These are phyloP conservation scores for Blastocystis sp. DNA, from an alignment of 352 stramenopile species.

Conservation along the genomic window DNA sequence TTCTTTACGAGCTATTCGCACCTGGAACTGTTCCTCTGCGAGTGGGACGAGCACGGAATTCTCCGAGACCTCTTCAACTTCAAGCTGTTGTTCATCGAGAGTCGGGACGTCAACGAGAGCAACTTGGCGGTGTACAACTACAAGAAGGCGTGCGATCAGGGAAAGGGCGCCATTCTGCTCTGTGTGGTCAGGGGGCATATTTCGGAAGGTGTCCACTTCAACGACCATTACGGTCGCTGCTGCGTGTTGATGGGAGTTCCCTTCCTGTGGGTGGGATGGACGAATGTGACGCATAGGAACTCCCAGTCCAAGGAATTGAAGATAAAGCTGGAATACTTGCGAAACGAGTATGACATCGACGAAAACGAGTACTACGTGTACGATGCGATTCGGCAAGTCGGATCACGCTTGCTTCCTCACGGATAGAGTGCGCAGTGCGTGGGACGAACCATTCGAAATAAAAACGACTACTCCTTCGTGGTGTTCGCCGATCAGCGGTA, in stretches of 20 bases:
- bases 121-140: constrained; percentile 97
- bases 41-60: constrained; percentile 76
- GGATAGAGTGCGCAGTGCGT: constrained; percentile 85
- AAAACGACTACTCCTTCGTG: constrained; percentile 97
- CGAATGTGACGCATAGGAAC: constrained; percentile 57
- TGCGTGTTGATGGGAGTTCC: constrained; percentile 97
- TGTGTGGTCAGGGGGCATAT: constrained; percentile 96
- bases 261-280: constrained; percentile 92
- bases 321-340: constrained; percentile 91
- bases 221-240: constrained; percentile 93
- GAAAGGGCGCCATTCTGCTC: constrained; percentile 93
- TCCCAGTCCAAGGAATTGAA: constrained; percentile 79
- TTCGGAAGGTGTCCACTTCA: constrained; percentile 99
- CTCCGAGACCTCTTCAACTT: constrained; percentile 88
- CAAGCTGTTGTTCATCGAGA: constrained; percentile 99
- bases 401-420: constrained; percentile 59
- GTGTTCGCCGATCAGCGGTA: constrained; percentile 97
- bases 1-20: constrained; percentile 99
- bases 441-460: constrained; percentile 92
- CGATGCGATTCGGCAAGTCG: constrained; percentile 90
- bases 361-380: constrained; percentile 72
- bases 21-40: constrained; percentile 59
- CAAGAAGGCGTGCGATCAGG: constrained; percentile 90
- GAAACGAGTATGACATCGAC: constrained; percentile 80
- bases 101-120: constrained; percentile 97